Evolutionary conservation across 805 yeast species (phyloP).

Genomic region (Lachancea kluyveri): DNA sequence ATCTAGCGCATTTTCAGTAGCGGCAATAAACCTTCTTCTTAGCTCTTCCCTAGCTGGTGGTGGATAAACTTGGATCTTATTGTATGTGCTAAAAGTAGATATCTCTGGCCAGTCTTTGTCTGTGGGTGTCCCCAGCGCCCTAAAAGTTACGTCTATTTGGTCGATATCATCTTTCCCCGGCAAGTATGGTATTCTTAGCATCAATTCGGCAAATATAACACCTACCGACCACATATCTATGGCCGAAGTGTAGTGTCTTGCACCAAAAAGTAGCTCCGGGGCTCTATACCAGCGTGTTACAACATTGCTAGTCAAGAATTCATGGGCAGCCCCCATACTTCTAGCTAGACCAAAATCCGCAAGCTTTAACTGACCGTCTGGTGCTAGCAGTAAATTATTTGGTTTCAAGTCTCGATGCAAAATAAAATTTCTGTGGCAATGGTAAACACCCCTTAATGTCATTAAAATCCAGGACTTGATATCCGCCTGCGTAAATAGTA

Average conservation of each 20-base stretch:
- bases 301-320: slow-evolving; percentile 81
- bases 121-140: slow-evolving; percentile 94
- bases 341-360: slow-evolving; percentile 98
- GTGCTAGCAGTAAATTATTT: slow-evolving; percentile 78
- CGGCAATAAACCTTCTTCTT: slow-evolving; percentile 81
- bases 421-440: slow-evolving; percentile 87
- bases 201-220: slow-evolving; percentile 88
- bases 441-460: slow-evolving; percentile 93
- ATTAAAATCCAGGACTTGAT: slow-evolving; percentile 90
- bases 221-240: slow-evolving; percentile 97
- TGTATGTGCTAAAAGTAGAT: slow-evolving; percentile 67
- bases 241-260: slow-evolving; percentile 82
- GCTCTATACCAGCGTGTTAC: slow-evolving; percentile 98
- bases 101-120: slow-evolving; percentile 91
- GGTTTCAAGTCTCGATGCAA: slow-evolving; percentile 94
- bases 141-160: slow-evolving; percentile 88
- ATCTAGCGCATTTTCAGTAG: slow-evolving; percentile 77
- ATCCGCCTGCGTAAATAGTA: slow-evolving; percentile 79
- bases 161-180: slow-evolving; percentile 90
- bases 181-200: slow-evolving; percentile 90
- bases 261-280: slow-evolving; percentile 87
- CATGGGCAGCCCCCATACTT: slow-evolving; percentile 70
- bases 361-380: slow-evolving; percentile 80
- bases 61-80: slow-evolving; percentile 70
- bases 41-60: slow-evolving; percentile 76